These are phyloP conservation scores for Solanum ossicruentum DNA, from an alignment of 257 asterid genomes.

Conservation along the genomic window DNA sequence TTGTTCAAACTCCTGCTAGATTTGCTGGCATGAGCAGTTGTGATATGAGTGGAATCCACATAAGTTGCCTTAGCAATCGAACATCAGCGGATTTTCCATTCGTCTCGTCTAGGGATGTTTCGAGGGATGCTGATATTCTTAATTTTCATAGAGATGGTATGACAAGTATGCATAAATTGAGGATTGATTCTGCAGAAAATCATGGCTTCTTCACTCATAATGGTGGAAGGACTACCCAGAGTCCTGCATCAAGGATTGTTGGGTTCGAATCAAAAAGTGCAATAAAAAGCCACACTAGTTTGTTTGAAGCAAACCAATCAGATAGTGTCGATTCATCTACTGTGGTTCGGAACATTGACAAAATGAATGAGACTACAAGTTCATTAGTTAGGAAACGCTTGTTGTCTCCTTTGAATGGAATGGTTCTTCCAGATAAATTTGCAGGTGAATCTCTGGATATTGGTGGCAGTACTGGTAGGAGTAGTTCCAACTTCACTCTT, in stretches of 20 bases:
- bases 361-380: constrained; percentile 26
- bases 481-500: constrained; percentile 11
- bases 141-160: constrained; percentile 39
- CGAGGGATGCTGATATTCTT: constrained; percentile 24
- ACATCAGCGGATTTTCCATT: constrained; percentile 19
- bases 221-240: constrained; percentile 35
- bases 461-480: constrained; percentile 22
- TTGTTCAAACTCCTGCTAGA: constrained; percentile 30
- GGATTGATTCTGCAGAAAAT: constrained; percentile 35
- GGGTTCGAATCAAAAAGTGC: constrained; percentile 53
- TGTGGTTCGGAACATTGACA: constrained; percentile 6
- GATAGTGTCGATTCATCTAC: constrained; percentile 12
- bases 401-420: constrained; percentile 53
- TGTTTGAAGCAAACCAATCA: constrained; percentile 17
- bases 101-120: constrained; percentile 35
- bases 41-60: constrained; percentile 36
- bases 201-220: constrained; percentile 16
- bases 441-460: constrained; percentile 36
- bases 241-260: constrained; percentile 64
- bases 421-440: constrained; percentile 31
- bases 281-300: constrained; percentile 3
- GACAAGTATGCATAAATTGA: constrained; percentile 29
- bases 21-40: constrained; percentile 34
- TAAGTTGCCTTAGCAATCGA: constrained; percentile 18
- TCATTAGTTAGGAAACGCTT: constrained; percentile 50